Percentiles rank a stretch among this genome's conserved stretches.
These are phyloP conservation scores for Boletus mariae DNA, from an alignment of 1,284 basidiomycete genomes.

Conservation along the genomic window DNA sequence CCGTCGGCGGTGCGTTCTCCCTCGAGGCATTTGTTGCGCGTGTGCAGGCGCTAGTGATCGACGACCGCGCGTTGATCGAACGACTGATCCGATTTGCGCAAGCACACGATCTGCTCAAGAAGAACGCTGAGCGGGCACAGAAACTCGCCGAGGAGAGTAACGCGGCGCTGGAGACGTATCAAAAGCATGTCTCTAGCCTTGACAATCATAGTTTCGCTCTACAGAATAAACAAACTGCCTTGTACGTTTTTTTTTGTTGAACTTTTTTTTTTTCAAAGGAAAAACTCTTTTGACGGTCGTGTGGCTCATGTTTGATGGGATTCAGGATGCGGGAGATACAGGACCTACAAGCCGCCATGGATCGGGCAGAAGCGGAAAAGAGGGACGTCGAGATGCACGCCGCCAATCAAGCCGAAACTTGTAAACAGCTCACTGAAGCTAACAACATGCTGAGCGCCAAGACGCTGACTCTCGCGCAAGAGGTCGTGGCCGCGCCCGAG, in stretches of 20 bases:
- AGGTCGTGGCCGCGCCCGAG: conserved; percentile 62
- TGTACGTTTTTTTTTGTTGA: conserved; percentile 38
- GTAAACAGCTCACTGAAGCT: conserved; percentile 67
- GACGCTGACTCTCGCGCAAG: conserved; percentile 70
- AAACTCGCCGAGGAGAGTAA: conserved; percentile 82
- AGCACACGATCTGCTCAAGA: conserved; percentile 84
- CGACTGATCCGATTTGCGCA: conserved; percentile 78
- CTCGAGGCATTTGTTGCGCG: conserved; percentile 73
- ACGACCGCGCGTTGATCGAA: conserved; percentile 80
- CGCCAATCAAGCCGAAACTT: conserved; percentile 68
- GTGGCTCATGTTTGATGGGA: conserved; percentile 9
- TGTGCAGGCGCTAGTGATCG: conserved; percentile 73
- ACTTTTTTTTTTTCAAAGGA: conserved; percentile 4
- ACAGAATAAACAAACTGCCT: conserved; percentile 44
- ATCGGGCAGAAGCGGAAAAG: conserved; percentile 60
- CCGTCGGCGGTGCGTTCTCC: conserved; percentile 45
- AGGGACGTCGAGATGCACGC: conserved; percentile 66
- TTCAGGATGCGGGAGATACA: conserved; percentile 68
- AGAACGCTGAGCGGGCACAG: conserved; percentile 85
- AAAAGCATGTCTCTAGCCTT: conserved; percentile 76
- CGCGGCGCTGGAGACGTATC: conserved; percentile 78
- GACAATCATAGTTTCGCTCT: conserved; percentile 68
- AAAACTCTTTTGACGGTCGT: neutral
- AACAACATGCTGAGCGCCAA: conserved; percentile 74
- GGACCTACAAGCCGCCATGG: conserved; percentile 57